Evolutionary conservation across 2,329 filamentous ascomycete genomes (phyloP).

Genomic region (Plenodomus tracheiphilus): DNA sequence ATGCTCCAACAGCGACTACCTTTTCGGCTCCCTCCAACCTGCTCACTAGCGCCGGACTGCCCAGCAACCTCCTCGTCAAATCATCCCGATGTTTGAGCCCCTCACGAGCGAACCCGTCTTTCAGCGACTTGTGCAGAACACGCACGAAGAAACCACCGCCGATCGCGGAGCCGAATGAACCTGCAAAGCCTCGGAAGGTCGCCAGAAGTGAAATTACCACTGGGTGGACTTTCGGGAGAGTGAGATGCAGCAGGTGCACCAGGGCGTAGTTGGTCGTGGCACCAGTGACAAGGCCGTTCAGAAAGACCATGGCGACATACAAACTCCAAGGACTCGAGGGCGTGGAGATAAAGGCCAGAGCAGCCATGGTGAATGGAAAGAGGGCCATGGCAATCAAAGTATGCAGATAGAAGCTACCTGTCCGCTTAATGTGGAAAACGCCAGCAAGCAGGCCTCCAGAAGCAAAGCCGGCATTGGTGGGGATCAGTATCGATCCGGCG

Average conservation of each 20-base stretch:
- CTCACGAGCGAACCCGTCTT: conserved; percentile 58
- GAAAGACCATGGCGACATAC: conserved; percentile 65
- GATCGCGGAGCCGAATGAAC: conserved; percentile 78
- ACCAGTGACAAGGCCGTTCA: conserved; percentile 74
- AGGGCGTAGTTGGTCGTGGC: conserved; percentile 79
- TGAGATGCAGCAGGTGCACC: conserved; percentile 76
- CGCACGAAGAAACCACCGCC: conserved; percentile 76
- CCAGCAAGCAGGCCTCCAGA: conserved; percentile 73
- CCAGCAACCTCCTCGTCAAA: conserved; percentile 59
- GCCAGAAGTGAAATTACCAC: conserved; percentile 75
- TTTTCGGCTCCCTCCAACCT: conserved; percentile 54
- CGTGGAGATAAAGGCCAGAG: conserved; percentile 61
- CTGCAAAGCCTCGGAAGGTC: conserved; percentile 81
- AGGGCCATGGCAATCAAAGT: conserved; percentile 62
- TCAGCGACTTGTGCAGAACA: conserved; percentile 59
- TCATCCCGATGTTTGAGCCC: conserved; percentile 45
- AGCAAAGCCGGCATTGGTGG: conserved; percentile 80
- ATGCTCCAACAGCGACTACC: conserved; percentile 57
- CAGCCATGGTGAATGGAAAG: conserved; percentile 64
- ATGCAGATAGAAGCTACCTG: conserved; percentile 72
- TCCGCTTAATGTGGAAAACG: conserved; percentile 72
- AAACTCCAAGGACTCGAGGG: conserved; percentile 54
- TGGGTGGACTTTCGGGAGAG: conserved; percentile 67
- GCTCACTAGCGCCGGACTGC: conserved; percentile 61
- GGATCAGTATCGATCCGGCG: conserved; percentile 76